phyloP scores from a whole-genome alignment of 2,329 filamentous ascomycete species.

The Pestalotiopsis sp. region DNA sequence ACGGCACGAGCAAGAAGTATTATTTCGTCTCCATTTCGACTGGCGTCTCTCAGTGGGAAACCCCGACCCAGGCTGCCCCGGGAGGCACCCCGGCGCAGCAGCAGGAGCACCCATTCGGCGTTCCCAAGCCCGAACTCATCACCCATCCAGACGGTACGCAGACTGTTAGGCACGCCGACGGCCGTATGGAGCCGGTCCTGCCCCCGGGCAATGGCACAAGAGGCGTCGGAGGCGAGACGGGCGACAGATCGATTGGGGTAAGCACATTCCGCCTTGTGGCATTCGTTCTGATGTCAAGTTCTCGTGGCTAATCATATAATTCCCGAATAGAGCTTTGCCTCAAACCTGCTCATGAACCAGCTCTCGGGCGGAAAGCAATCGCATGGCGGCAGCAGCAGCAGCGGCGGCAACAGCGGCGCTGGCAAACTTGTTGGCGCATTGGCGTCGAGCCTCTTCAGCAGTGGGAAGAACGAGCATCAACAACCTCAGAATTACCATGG shows the following conservation, averaged over 20 bases:
- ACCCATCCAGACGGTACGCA: constrained; percentile 65
- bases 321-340: constrained; percentile 55
- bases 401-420: constrained; percentile 32
- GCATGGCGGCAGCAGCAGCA: constrained; percentile 14
- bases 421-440: constrained; percentile 61
- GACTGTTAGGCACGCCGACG: constrained; percentile 63
- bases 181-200: constrained; percentile 61
- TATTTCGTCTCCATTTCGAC: constrained; percentile 75
- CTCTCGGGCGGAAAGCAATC: constrained; percentile 44
- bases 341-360: constrained; percentile 55
- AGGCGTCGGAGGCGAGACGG: constrained; percentile 52
- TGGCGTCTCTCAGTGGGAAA: constrained; percentile 74
- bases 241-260: constrained; percentile 69
- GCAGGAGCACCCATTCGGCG: constrained; percentile 65
- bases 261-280: constrained; percentile 33
- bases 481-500: constrained; percentile 52
- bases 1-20: constrained; percentile 65
- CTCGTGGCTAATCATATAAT: constrained; percentile 20
- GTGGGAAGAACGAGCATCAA: constrained; percentile 47
- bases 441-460: constrained; percentile 53
- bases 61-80: constrained; percentile 65
- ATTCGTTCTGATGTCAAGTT: neutral
- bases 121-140: constrained; percentile 56
- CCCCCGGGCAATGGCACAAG: constrained; percentile 49
- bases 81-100: constrained; percentile 60